Base-by-base conservation (phyloP, 2,329 filamentous ascomycete species). In the Colletotrichum sp. region DNA sequence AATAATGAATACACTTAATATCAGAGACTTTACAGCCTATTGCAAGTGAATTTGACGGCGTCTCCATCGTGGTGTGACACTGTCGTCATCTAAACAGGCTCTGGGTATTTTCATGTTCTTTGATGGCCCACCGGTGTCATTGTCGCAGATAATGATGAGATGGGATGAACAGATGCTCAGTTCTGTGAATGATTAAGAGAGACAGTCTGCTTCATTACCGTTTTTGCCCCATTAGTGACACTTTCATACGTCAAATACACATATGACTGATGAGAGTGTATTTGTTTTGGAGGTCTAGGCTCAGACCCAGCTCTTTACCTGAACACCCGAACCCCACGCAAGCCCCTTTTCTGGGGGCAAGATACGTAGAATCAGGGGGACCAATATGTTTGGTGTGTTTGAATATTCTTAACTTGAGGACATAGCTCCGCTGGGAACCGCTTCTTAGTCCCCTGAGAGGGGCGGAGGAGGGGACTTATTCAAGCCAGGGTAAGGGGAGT, bases 91-190 rank as follows among this genome's bases (percentile, higher is more conserved):
- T 52, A 7, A 21, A 49, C 10, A 7, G 8, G 44, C 44, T 13
- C 44, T 13, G 15, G 15, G 55, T 44, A 12, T 28, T 1, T 28
- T n/a, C 24, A 13, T 0, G 10, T 62, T 30, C 18, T 18, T 36
- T 64, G 1, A 39, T 1, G n/a, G 60, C 32, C 18, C 60, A 59
- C 55, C 5, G 0, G 0, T 0, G 44, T 24, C 44, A 24, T 1
- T 21, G 8, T n/a, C 4, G 21, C 4, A 44, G 32, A 64, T 44
- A n/a, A 63, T 3, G 32, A 21, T 36, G 60, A 55, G 57, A 62
- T 62, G 59, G 59, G 59, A 62, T 8, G 10, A 34, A 62, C 10
- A 1, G 15, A 0, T 59, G 16, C 21, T 59, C 0, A 7, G 18
- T 44, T 44, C 0, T 44, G 39, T 44, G 8, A 4, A 6, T 44